Evolutionary conservation across 768 basidiomycete genomes (phyloP).

Genomic region (Plicaturopsis crispa): DNA sequence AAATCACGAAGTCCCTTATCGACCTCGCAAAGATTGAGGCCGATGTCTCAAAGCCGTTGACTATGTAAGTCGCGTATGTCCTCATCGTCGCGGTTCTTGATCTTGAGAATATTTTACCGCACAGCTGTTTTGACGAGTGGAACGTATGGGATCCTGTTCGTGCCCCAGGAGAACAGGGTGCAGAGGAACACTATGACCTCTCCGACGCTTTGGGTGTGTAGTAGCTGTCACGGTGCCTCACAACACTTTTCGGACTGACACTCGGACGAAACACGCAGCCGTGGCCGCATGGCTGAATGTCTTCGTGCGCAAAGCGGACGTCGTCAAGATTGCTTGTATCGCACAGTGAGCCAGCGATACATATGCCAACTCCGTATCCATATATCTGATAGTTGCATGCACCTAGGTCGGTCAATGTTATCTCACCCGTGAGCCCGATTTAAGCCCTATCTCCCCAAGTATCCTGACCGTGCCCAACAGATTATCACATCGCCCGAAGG

Average conservation of each 20-base stretch:
- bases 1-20: slow-evolving; percentile 41
- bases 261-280: slow-evolving; percentile 28
- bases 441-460: neutral
- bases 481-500: slow-evolving; percentile 39
- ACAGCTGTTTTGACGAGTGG: slow-evolving; percentile 48
- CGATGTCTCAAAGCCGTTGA: slow-evolving; percentile 26
- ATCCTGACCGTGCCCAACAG: slow-evolving; percentile 7
- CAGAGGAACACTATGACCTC: slow-evolving; percentile 47
- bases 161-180: slow-evolving; percentile 40
- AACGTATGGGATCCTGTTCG: slow-evolving; percentile 48
- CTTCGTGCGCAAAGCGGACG: slow-evolving; percentile 49
- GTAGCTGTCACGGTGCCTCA: neutral
- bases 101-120: neutral
- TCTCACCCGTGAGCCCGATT: slow-evolving; percentile 29
- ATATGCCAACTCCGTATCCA: neutral
- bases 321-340: slow-evolving; percentile 54
- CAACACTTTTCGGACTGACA: slow-evolving; percentile 8
- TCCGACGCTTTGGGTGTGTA: slow-evolving; percentile 38
- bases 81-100: neutral
- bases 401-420: slow-evolving; percentile 35
- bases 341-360: slow-evolving; percentile 37
- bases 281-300: slow-evolving; percentile 57
- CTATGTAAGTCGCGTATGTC: slow-evolving; percentile 31
- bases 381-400: neutral
- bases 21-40: slow-evolving; percentile 41